Evolutionary conservation across 2,329 filamentous ascomycete genomes (phyloP), one percentile per base, ranked within the genome.

Genomic region (Helminthosporium solani): DNA sequence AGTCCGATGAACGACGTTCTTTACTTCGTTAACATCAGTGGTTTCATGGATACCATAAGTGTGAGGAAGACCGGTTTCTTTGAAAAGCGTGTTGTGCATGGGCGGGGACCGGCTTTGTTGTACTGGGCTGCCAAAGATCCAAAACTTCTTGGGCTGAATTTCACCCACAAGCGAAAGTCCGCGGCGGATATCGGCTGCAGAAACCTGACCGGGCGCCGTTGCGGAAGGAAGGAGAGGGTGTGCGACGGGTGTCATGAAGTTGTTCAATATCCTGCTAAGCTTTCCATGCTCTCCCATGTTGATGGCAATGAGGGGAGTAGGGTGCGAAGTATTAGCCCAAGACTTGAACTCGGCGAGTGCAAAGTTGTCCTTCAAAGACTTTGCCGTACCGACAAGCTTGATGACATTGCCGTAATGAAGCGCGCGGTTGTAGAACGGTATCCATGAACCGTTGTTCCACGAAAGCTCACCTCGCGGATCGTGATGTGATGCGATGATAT

Each of bases 401-500:
- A 99, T 90, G 47, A 97, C 79, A 64, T 97, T 90, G 38, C 92
- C 94, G 60, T 89, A 88, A 64, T 95, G 87, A 12, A 96, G 75
- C 14, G 92, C 92, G 62, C 84, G 84, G 71, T 96, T 96, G 77
- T 95, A 97, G 71, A 84, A 86, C 21, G 85, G 80, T 46, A 94
- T 84, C 92, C 94, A 99, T 0, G 88, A 89, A n/a, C 88, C 90
- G 57, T 95, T 91, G 54, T 79, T 84, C 94, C 94, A 99, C 1
- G 88, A 92, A 15, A 97, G 76, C 18, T 78, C 76, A 7, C 86
- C 86, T 45, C 80, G 74, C 0, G 90, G 88, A 66, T 99, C 94
- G 67, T 99, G 94, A 67, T 99, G 92, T 0, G 94, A 99, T 7
- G 92, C 90, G 59, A 99, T 95, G 63, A 99, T 88, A 51, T 84